Evolutionary conservation across 768 basidiomycete genomes (phyloP), one percentile per base, ranked within the genome.

Genomic region (Phylloporus rhodoxanthus): DNA sequence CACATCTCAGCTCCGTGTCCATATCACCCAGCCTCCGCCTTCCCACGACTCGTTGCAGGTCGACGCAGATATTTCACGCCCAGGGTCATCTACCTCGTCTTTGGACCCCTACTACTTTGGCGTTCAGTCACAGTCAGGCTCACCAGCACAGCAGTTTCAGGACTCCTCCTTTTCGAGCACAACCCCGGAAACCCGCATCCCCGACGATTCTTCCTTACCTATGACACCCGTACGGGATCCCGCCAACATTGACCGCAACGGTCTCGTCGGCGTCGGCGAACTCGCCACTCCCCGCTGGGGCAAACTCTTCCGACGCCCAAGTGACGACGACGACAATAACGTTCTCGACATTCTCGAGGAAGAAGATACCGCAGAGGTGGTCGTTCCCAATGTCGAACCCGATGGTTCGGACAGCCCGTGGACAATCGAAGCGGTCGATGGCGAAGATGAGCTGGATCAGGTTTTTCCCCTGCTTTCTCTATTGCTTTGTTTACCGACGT

Each of bases 211-310:
- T 15, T 72, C 80, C 19, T 34, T 87, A 0, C 90, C 90, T 1
- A 70, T 80, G n/a, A 67, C 89, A 0, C 90, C 90, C 8, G 83
- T 77, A 29, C 77, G 80, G 51, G 84, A 91, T 70, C 85, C 87
- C 19, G 81, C 87, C 19, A 66, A 72, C 57, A 91, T 92, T 53
- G 93, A 98, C 71, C 78, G 96, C 50, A 78, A 82, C 15, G 87
- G 83, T 32, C 81, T 98, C 34, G 82, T 98, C 46, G 96, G 96
- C 21, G 88, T 98, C 5, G 96, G 96, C 32, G 96, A 99, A 69
- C 80, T 98, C 28, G 75, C 92, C 17, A 99, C 96, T n/a, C 96
- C 96, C 42, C 80, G 93, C 53, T 99, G 93, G 94, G 78, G 78
- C 52, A 79, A 79, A 62, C 75, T 77, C 42, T 68, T 71, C 30